Conservation (phyloP, 176 grass and related monocot genomes). For the Hsuehochloa calcarea region DNA sequence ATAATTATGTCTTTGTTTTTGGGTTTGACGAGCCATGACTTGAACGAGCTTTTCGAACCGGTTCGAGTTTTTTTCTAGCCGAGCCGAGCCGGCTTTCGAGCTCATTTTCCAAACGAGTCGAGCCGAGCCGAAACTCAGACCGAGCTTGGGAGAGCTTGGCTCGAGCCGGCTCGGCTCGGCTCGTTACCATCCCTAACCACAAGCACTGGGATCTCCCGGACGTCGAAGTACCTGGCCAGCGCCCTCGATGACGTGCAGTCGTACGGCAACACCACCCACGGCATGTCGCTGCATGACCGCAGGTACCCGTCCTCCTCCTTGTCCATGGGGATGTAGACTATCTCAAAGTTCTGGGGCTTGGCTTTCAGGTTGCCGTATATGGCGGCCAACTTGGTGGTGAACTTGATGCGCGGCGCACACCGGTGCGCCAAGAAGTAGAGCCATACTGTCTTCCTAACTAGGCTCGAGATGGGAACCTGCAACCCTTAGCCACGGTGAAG, state of each 20-base stretch:
- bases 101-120: too few relatives aligned
- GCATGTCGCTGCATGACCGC: slow-evolving; percentile 47
- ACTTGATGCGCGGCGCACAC: slow-evolving; percentile 54
- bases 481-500: slow-evolving; percentile 47
- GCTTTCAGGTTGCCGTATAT: slow-evolving; percentile 43
- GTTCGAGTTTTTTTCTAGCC: too few relatives aligned
- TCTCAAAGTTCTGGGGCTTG: slow-evolving; percentile 51
- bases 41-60: too few relatives aligned
- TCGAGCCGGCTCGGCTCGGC: too few relatives aligned
- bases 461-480: slow-evolving; percentile 59
- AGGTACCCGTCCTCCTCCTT: slow-evolving; percentile 55
- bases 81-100: too few relatives aligned
- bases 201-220: slow-evolving; percentile 60
- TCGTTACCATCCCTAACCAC: too few relatives aligned
- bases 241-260: slow-evolving; percentile 36
- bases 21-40: too few relatives aligned
- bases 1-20: too few relatives aligned
- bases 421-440: slow-evolving; percentile 57
- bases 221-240: slow-evolving; percentile 62
- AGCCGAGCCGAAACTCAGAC: too few relatives aligned
- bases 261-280: slow-evolving; percentile 66
- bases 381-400: slow-evolving; percentile 52
- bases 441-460: slow-evolving; percentile 62
- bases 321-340: slow-evolving; percentile 71
- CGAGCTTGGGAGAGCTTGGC: too few relatives aligned